Conservation (phyloP, 176 grass and related monocot species). For the Avena eriantha region DNA sequence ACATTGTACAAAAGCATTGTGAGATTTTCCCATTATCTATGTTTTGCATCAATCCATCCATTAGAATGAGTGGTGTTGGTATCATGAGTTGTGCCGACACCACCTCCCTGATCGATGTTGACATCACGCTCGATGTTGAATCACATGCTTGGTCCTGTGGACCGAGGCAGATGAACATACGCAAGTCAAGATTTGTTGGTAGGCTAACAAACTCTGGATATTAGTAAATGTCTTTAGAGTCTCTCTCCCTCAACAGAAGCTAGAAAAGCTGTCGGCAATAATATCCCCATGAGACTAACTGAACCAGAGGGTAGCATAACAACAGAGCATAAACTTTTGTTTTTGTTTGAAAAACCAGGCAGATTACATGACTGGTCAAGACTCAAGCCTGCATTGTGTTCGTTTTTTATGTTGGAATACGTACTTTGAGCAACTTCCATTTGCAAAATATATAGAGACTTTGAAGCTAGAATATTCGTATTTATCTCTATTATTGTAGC, state of each 20-base stretch:
- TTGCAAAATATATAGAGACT: neutral
- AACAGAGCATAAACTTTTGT: neutral
- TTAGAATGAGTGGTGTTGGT: no score
- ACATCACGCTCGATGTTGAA: no score
- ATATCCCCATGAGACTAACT: conserved; percentile 34
- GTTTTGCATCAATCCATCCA: no score
- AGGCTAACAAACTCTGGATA: neutral
- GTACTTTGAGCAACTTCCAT: conserved; percentile 54
- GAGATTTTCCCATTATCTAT: no score
- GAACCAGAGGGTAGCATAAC: neutral
- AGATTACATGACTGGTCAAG: conserved; percentile 47
- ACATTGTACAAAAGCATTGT: no score
- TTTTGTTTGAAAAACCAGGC: neutral
- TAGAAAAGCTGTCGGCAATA: conserved; percentile 48
- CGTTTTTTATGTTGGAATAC: conserved; percentile 74
- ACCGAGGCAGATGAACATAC: neutral
- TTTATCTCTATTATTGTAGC: neutral
- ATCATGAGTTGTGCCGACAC: no score
- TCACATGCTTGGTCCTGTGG: no score
- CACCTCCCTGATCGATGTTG: no score
- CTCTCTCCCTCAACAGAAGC: neutral
- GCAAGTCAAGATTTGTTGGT: neutral
- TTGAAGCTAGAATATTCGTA: neutral
- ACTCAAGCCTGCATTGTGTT: conserved; percentile 46
- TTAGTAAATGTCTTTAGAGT: neutral